Conservation (phyloP, 1,139 yeast species). For the Hyphopichia buzzinii region DNA sequence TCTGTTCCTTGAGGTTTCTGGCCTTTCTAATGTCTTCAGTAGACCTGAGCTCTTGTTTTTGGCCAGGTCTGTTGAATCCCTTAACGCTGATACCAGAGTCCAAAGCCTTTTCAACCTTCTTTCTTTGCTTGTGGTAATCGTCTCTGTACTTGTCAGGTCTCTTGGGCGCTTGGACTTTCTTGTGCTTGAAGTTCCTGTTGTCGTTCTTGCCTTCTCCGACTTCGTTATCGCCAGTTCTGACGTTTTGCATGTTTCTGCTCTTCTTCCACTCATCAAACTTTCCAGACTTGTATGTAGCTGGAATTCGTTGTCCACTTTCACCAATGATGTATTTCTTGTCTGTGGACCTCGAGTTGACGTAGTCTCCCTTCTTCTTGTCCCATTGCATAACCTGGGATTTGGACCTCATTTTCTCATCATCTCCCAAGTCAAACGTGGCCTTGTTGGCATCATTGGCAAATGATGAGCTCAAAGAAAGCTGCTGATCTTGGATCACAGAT, state of each 20-base stretch:
- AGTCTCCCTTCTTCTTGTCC: conserved; percentile 94
- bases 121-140: conserved; percentile 79
- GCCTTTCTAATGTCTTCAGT: conserved; percentile 78
- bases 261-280: conserved; percentile 89
- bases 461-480: conserved; percentile 56
- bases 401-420: conserved; percentile 68
- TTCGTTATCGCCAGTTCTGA: conserved; percentile 57
- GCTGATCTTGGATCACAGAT: conserved; percentile 79
- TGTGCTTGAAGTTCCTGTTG: conserved; percentile 65
- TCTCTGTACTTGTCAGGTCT: conserved; percentile 87
- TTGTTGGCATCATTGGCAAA: conserved; percentile 81
- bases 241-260: conserved; percentile 56
- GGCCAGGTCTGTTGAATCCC: conserved; percentile 59
- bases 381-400: conserved; percentile 79
- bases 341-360: conserved; percentile 75
- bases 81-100: conserved; percentile 73
- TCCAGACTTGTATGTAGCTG: conserved; percentile 91
- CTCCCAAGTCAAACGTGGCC: conserved; percentile 82
- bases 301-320: conserved; percentile 90
- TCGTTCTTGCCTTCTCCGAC: conserved; percentile 22
- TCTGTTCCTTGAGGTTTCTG: conserved; percentile 67
- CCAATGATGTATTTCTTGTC: conserved; percentile 89
- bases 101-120: conserved; percentile 76
- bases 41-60: conserved; percentile 59
- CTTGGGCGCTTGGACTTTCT: conserved; percentile 75